Conservation (phyloP, 1,139 yeast species). For the Nakaseomyces glabratus region DNA sequence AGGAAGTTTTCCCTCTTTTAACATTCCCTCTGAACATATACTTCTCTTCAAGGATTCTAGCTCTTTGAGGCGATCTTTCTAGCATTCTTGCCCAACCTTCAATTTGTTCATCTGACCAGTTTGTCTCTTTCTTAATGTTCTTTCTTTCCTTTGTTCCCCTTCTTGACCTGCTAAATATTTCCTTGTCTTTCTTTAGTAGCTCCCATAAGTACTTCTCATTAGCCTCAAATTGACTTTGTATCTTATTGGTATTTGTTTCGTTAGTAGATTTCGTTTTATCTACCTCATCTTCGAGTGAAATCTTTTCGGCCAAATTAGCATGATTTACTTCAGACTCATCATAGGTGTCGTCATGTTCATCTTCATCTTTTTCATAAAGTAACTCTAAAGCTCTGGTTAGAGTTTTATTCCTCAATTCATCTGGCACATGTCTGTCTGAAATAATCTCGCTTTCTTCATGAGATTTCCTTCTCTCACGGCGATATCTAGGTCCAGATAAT, state of each 20-base stretch:
- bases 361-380: constrained; percentile 65
- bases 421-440: constrained; percentile 33
- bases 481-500: not conserved
- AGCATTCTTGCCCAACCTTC: constrained; percentile 90
- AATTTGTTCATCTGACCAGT: constrained; percentile 82
- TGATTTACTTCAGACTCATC: constrained; percentile 52
- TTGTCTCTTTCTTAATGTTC: constrained; percentile 43
- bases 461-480: constrained; percentile 6
- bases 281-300: constrained; percentile 11
- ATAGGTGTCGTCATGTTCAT: constrained; percentile 62
- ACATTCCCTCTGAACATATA: constrained; percentile 41
- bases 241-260: constrained; percentile 10
- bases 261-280: constrained; percentile 11
- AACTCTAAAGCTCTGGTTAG: constrained; percentile 55
- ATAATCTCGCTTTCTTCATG: constrained; percentile 14
- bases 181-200: constrained; percentile 45
- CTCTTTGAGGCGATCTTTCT: constrained; percentile 53
- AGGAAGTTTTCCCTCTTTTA: constrained; percentile 25
- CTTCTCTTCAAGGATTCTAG: constrained; percentile 52
- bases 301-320: constrained; percentile 10
- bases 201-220: constrained; percentile 52
- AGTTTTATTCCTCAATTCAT: constrained; percentile 45
- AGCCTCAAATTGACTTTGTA: constrained; percentile 27
- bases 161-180: constrained; percentile 40
- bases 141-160: constrained; percentile 48